Conservation (phyloP, 169 alveolate genomes). For the Plasmodium fragile region DNA sequence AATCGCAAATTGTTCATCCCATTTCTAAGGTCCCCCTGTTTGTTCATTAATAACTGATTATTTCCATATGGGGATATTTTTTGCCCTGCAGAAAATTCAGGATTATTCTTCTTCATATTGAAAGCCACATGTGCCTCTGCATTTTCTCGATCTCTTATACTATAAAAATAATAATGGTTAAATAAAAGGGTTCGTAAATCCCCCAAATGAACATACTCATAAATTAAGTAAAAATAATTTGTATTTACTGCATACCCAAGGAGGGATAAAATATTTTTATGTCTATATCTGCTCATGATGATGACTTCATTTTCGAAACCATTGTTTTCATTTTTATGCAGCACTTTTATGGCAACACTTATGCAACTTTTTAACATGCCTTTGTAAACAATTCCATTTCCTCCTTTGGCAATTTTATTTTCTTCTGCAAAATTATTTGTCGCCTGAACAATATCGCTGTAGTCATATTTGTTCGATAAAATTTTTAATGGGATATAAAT, state of each 20-base stretch:
- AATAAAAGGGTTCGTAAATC: slow-evolving; percentile 61
- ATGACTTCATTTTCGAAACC: slow-evolving; percentile 74
- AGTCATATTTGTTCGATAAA: slow-evolving; percentile 45
- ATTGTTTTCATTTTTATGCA: slow-evolving; percentile 65
- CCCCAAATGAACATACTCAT: slow-evolving; percentile 50
- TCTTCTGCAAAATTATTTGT: slow-evolving; percentile 64
- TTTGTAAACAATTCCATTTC: slow-evolving; percentile 64
- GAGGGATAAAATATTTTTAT: slow-evolving; percentile 66
- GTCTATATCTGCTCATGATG: slow-evolving; percentile 74
- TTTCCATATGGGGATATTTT: background rate
- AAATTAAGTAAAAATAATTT: slow-evolving; percentile 48
- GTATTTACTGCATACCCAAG: slow-evolving; percentile 53
- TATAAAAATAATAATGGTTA: slow-evolving; percentile 68
- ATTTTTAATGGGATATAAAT: slow-evolving; percentile 57
- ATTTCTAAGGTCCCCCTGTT: background rate
- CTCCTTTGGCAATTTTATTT: slow-evolving; percentile 69
- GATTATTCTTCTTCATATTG: background rate
- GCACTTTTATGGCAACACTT: slow-evolving; percentile 60
- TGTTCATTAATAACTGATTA: background rate
- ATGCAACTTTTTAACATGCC: slow-evolving; percentile 66
- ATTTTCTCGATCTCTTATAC: slow-evolving; percentile 31
- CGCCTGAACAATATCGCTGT: slow-evolving; percentile 52
- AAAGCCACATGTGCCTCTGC: background rate
- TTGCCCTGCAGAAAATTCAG: background rate
- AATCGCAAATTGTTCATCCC: background rate